Percentiles rank a stretch among this genome's conserved stretches.
phyloP scores from a whole-genome alignment of 108 stramenopile species.

The Discostella stelligeroides region DNA sequence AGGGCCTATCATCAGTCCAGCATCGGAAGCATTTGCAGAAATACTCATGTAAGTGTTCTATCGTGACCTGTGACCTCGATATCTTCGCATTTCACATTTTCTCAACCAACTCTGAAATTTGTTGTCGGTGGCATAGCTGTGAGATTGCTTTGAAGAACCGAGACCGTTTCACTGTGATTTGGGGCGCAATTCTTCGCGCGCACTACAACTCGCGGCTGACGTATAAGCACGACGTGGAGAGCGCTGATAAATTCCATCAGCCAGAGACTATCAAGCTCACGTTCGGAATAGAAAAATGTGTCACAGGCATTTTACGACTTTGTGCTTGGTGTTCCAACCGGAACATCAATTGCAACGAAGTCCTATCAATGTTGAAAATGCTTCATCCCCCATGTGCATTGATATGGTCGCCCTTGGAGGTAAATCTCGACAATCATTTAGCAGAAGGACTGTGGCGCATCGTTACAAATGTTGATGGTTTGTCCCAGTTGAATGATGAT shows the following conservation, averaged over 20 bases:
- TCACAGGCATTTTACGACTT: conserved; percentile 75
- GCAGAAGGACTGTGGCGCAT: conserved; percentile 84
- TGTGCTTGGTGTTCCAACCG: conserved; percentile 57
- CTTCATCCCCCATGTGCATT: conserved; percentile 49
- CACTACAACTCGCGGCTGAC: conserved; percentile 67
- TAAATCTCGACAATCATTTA: conserved; percentile 72
- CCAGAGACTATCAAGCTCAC: conserved; percentile 50
- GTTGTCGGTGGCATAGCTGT: too few species aligned
- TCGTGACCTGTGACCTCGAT: too few species aligned
- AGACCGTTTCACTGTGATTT: conserved; percentile 69
- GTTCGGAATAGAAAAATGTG: conserved; percentile 78
- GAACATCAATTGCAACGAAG: conserved; percentile 65
- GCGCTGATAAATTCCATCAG: conserved; percentile 16
- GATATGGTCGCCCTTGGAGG: conserved; percentile 40
- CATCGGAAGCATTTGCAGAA: conserved; percentile 86
- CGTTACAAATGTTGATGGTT: conserved; percentile 66
- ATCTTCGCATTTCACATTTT: too few species aligned
- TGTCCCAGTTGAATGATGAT: conserved; percentile 46
- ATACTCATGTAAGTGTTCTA: too few species aligned
- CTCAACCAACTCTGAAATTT: too few species aligned
- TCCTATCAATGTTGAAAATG: conserved; percentile 59
- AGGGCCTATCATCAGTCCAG: conserved; percentile 71
- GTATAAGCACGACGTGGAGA: conserved; percentile 11
- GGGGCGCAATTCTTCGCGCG: conserved; percentile 59
- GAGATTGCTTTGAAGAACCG: conserved; percentile 83